Conservation (phyloP, 306 rosid genomes). For the Glycine soja region DNA sequence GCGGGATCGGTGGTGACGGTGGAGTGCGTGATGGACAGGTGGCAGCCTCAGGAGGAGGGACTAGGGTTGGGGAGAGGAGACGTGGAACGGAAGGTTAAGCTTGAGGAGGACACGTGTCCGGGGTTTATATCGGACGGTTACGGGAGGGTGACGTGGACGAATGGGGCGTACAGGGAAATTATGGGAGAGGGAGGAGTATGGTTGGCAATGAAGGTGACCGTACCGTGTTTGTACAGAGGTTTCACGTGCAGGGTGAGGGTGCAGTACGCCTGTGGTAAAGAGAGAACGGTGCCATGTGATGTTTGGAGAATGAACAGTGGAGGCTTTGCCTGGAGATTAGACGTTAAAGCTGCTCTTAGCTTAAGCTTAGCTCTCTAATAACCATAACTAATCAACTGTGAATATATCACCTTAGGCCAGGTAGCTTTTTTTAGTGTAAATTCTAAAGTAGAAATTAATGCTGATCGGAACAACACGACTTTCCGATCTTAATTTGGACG, state of each 20-base stretch:
- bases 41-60: too few species aligned
- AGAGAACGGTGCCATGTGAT: constrained; percentile 75
- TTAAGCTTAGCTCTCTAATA: constrained; percentile 56
- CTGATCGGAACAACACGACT: not conserved
- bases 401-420: not conserved
- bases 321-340: constrained; percentile 82
- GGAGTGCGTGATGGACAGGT: constrained; percentile 71
- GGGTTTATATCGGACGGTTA: constrained; percentile 70
- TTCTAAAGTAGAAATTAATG: not conserved
- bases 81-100: constrained; percentile 63
- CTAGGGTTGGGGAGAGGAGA: constrained; percentile 55
- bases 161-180: constrained; percentile 59
- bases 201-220: constrained; percentile 58
- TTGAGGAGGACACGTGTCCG: constrained; percentile 79
- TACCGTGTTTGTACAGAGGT: constrained; percentile 38
- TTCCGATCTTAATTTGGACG: not conserved
- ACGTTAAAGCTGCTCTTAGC: constrained; percentile 75
- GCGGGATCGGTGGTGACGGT: constrained; percentile 68
- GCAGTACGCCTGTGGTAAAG: constrained; percentile 60
- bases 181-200: constrained; percentile 53
- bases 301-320: constrained; percentile 81
- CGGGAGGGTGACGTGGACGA: constrained; percentile 81
- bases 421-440: not conserved
- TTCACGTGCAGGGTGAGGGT: constrained; percentile 74
- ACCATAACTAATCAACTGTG: not conserved